phyloP scores from a whole-genome alignment of 1,284 basidiomycete species.

The Leccinum laetum region DNA sequence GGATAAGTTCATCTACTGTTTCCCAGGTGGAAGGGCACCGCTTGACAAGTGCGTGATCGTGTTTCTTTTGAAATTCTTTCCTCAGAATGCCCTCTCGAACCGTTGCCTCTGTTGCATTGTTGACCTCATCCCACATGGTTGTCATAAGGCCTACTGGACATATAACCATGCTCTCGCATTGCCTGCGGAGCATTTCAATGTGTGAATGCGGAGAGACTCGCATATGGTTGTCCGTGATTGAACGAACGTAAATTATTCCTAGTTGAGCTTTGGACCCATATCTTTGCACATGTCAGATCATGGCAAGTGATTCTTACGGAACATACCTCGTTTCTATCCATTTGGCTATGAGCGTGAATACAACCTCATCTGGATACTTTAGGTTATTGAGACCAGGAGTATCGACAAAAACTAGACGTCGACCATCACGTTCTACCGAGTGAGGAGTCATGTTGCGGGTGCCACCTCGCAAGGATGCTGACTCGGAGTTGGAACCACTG shows the following conservation, averaged over 20 bases:
- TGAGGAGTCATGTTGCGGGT: slow-evolving; percentile 2
- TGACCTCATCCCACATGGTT: slow-evolving; percentile 14
- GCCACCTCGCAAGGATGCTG: neutral
- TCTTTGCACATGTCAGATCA: neutral
- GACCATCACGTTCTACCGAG: slow-evolving; percentile 5
- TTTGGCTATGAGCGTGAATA: slow-evolving; percentile 4
- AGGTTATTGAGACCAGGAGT: slow-evolving; percentile 13
- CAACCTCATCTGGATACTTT: neutral
- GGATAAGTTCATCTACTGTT: neutral
- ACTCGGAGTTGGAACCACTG: neutral
- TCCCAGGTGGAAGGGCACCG: neutral
- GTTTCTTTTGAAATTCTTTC: neutral
- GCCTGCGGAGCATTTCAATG: slow-evolving; percentile 2
- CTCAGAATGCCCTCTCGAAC: neutral
- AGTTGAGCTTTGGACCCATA: neutral
- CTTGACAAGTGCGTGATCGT: neutral
- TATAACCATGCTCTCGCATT: neutral
- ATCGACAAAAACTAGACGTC: slow-evolving; percentile 6
- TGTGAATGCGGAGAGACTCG: slow-evolving; percentile 1
- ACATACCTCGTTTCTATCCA: slow-evolving; percentile 5
- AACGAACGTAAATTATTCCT: slow-evolving; percentile 10
- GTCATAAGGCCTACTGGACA: slow-evolving; percentile 7
- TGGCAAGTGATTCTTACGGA: neutral
- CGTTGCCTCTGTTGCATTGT: slow-evolving; percentile 3
- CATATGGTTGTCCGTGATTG: slow-evolving; percentile 11